phyloP scores from a whole-genome alignment of 78 protist genomes.

The Dictyostelium intermedium region DNA sequence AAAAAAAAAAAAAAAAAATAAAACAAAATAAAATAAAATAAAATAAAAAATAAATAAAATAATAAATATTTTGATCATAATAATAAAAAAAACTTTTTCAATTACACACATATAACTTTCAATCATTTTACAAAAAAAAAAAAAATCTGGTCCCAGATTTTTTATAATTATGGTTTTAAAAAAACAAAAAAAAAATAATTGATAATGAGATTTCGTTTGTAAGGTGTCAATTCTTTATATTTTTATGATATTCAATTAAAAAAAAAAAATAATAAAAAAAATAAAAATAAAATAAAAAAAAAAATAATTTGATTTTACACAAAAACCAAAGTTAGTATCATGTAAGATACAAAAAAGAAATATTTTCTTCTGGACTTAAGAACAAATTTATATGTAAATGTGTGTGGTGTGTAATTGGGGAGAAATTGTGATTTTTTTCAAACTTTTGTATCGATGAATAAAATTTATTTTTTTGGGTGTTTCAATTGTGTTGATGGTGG shows the following conservation, averaged over 20 bases:
- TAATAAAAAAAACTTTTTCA: no score
- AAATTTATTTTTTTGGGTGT: background rate
- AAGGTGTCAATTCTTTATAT: background rate
- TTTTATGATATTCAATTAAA: no score
- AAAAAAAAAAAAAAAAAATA: no score
- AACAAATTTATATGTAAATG: no score
- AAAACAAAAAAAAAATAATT: no score
- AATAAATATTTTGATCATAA: background rate
- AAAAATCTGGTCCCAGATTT: background rate
- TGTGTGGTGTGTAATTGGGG: no score
- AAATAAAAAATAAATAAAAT: no score
- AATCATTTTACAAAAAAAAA: no score
- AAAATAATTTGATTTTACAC: background rate
- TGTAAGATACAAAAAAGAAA: background rate
- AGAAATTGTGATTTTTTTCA: background rate
- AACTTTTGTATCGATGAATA: background rate
- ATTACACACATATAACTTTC: background rate
- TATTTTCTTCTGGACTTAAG: background rate
- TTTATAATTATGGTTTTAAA: background rate
- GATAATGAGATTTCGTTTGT: background rate
- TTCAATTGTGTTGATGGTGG: no score
- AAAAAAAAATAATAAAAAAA: no score
- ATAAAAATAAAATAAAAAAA: no score
- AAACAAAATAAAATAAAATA: no score
- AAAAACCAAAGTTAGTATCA: background rate